Conservation (phyloP, 2,329 filamentous ascomycete species). For the Thermothelomyces thermophilus region DNA sequence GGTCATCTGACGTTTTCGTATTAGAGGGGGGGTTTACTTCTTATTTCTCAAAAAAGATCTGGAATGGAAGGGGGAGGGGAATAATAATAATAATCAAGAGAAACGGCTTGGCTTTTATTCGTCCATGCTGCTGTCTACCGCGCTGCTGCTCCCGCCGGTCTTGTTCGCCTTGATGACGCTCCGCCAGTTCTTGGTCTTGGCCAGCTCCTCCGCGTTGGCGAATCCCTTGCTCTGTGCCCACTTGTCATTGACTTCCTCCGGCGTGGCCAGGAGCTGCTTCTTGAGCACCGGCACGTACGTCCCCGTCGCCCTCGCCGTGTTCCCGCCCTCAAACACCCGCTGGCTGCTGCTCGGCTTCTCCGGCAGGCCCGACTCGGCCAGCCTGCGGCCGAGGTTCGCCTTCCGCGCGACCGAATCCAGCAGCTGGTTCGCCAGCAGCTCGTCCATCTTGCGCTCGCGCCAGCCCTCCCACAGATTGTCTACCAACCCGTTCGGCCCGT, state of each 20-base stretch:
- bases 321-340: slow-evolving; percentile 49
- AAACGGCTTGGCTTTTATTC: too few species aligned
- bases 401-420: slow-evolving; percentile 54
- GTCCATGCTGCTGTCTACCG: slow-evolving; percentile 5
- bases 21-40: too few species aligned
- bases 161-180: slow-evolving; percentile 27
- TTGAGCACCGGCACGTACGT: slow-evolving; percentile 51
- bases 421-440: slow-evolving; percentile 70
- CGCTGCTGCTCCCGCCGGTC: neutral
- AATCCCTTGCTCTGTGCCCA: slow-evolving; percentile 58
- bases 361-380: slow-evolving; percentile 38
- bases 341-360: slow-evolving; percentile 29
- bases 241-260: slow-evolving; percentile 52
- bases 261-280: slow-evolving; percentile 41
- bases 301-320: slow-evolving; percentile 44
- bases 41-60: neutral
- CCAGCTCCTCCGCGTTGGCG: slow-evolving; percentile 44
- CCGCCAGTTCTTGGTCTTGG: slow-evolving; percentile 32
- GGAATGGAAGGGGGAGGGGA: neutral
- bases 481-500: slow-evolving; percentile 59
- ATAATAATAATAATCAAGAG: too few species aligned
- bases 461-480: slow-evolving; percentile 77
- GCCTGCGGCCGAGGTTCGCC: slow-evolving; percentile 18
- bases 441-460: slow-evolving; percentile 82
- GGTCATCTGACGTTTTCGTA: neutral